Conservation (phyloP, 2,329 filamentous ascomycete species). For the Chalaropsis ovoidea region DNA sequence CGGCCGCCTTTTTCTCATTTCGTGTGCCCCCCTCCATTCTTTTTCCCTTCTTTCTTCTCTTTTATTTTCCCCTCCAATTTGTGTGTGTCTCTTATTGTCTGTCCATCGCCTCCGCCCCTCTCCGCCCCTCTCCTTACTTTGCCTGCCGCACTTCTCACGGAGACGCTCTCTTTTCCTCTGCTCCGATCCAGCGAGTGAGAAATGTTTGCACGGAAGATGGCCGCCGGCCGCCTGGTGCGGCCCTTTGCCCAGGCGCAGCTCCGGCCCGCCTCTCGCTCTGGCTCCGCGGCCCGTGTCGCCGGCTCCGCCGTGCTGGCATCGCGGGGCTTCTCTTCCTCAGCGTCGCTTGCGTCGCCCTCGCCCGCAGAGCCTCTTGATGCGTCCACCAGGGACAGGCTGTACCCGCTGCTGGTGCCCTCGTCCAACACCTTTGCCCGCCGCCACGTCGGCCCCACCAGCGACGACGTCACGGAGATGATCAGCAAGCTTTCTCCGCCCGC, state of each 20-base stretch:
- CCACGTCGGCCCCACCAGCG: conserved; percentile 74
- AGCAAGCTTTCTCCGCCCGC: conserved; percentile 64
- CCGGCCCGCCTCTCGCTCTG: neutral
- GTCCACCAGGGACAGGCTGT: conserved; percentile 17
- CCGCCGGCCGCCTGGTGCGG: conserved; percentile 22
- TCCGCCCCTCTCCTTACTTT: neutral
- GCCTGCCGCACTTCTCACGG: neutral
- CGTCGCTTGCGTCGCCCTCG: conserved; percentile 11
- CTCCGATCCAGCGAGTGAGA: neutral
- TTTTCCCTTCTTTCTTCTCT: conserved; percentile 17
- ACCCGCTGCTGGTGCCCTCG: conserved; percentile 23
- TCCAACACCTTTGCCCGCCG: conserved; percentile 54
- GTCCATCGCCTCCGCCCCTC: neutral
- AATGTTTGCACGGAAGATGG: conserved; percentile 23
- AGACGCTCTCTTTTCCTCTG: neutral
- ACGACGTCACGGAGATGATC: conserved; percentile 67
- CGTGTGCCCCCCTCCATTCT: conserved; percentile 11
- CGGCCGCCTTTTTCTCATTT: conserved; percentile 1
- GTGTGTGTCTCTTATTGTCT: neutral
- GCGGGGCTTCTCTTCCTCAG: neutral
- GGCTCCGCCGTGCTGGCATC: neutral
- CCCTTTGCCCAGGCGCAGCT: conserved; percentile 6
- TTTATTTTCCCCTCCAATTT: conserved; percentile 14
- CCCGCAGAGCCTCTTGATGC: conserved; percentile 5
- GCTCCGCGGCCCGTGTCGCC: neutral